Evolutionary conservation across 2,329 filamentous ascomycete genomes (phyloP).

Genomic region (Calonectria pteridis): DNA sequence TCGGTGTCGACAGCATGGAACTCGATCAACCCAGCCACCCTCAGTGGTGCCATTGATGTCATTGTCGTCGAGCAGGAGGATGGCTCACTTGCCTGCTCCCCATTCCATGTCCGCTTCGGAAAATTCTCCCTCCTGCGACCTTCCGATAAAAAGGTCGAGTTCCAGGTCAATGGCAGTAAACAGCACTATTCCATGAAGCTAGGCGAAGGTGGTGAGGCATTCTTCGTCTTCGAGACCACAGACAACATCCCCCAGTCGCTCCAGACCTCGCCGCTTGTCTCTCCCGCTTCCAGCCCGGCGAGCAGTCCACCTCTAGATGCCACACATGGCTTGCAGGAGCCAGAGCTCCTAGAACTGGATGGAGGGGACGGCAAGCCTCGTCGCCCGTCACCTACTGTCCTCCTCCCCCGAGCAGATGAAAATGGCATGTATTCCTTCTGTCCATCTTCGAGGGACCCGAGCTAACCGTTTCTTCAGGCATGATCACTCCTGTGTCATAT

Average conservation of each 20-base stretch:
- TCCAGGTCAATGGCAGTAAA: constrained; percentile 91
- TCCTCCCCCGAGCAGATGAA: constrained; percentile 48
- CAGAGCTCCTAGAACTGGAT: constrained; percentile 78
- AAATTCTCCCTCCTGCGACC: constrained; percentile 97
- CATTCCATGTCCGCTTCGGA: constrained; percentile 98
- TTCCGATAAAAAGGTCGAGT: constrained; percentile 99
- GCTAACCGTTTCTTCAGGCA: constrained; percentile 46
- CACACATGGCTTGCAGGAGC: constrained; percentile 69
- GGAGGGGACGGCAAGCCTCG: constrained; percentile 49
- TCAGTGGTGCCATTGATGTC: constrained; percentile 98
- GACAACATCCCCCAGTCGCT: constrained; percentile 92
- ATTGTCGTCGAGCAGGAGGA: constrained; percentile 98
- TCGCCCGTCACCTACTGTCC: constrained; percentile 60
- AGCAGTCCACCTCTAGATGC: constrained; percentile 78
- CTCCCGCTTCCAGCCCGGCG: constrained; percentile 89
- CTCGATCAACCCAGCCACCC: constrained; percentile 96
- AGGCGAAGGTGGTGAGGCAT: constrained; percentile 96
- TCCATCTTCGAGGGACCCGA: neutral
- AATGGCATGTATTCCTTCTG: constrained; percentile 45
- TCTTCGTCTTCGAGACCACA: constrained; percentile 97
- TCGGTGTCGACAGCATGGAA: constrained; percentile 99
- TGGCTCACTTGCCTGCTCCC: constrained; percentile 89
- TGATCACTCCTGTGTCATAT: constrained; percentile 65
- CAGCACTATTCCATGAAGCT: constrained; percentile 98
- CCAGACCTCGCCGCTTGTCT: constrained; percentile 94